Conservation (phyloP, 495 filamentous ascomycete species). For the Astrothelium macrocarpum region DNA sequence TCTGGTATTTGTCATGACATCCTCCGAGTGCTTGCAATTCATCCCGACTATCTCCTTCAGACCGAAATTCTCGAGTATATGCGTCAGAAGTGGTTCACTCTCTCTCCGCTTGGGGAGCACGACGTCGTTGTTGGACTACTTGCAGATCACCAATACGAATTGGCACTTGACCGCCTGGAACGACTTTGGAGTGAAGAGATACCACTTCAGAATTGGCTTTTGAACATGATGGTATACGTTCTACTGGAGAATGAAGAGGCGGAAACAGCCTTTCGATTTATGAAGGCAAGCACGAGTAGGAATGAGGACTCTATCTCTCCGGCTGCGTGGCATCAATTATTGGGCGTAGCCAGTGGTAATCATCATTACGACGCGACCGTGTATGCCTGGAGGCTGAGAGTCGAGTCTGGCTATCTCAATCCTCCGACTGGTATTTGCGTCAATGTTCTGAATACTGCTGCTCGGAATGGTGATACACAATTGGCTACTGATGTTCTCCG, state of each 20-base stretch:
- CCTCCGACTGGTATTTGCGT: slow-evolving; percentile 56
- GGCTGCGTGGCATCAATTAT: slow-evolving; percentile 52
- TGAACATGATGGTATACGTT: slow-evolving; percentile 61
- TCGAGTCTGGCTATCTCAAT: slow-evolving; percentile 49
- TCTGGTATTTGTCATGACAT: slow-evolving; percentile 58
- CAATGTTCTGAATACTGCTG: slow-evolving; percentile 59
- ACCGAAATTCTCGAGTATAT: slow-evolving; percentile 61
- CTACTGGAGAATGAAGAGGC: slow-evolving; percentile 62
- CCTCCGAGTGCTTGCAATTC: slow-evolving; percentile 67
- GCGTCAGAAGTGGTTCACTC: slow-evolving; percentile 56
- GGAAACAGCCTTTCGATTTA: slow-evolving; percentile 60
- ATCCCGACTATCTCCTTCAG: slow-evolving; percentile 75
- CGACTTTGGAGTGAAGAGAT: slow-evolving; percentile 50
- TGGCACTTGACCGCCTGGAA: slow-evolving; percentile 65
- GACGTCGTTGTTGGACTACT: slow-evolving; percentile 64
- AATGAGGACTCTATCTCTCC: slow-evolving; percentile 38
- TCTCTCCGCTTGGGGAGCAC: slow-evolving; percentile 55
- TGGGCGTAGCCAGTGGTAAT: slow-evolving; percentile 54
- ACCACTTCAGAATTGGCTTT: slow-evolving; percentile 56
- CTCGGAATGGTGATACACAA: slow-evolving; percentile 51
- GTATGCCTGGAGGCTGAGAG: slow-evolving; percentile 53
- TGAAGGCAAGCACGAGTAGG: slow-evolving; percentile 42
- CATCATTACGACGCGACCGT: slow-evolving; percentile 35
- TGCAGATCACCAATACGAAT: slow-evolving; percentile 70
- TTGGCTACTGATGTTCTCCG: slow-evolving; percentile 60